These are phyloP conservation scores for Podospora anserina DNA, from an alignment of 495 filamentous ascomycete species.

Conservation along the genomic window DNA sequence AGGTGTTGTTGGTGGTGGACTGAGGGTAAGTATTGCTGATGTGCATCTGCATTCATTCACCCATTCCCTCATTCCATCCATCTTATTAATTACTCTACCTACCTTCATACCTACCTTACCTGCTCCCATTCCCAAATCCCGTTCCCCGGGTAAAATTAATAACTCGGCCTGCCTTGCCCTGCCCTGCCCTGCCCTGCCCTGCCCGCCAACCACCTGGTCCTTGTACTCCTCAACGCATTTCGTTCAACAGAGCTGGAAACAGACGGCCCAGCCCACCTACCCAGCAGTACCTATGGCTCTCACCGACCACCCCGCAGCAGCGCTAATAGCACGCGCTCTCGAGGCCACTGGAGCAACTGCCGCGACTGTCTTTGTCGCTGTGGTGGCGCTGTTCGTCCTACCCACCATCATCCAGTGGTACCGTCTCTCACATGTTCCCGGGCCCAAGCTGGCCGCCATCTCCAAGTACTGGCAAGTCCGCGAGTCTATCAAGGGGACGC, in stretches of 20 bases:
- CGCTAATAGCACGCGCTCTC: not conserved
- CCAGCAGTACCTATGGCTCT: not conserved
- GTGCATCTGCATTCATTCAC: not conserved
- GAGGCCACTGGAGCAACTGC: not conserved
- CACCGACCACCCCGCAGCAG: not conserved
- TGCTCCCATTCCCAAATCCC: not conserved
- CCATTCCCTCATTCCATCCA: not conserved
- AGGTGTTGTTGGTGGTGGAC: no score
- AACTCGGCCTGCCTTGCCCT: no score
- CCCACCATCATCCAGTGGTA: conserved; percentile 24
- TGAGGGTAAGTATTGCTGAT: not conserved
- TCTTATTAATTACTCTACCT: no score
- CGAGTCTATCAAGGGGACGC: conserved; percentile 20
- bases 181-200: no score
- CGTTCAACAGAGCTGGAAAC: not conserved
- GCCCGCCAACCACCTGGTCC: not conserved
- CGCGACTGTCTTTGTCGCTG: not conserved
- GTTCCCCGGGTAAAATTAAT: not conserved
- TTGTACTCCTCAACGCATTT: not conserved
- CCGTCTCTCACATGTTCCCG: conserved; percentile 34
- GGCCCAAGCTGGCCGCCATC: conserved; percentile 29
- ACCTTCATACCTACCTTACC: not conserved
- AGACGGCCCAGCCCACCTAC: not conserved
- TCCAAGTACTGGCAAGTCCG: conserved; percentile 27
- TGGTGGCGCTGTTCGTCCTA: conserved; percentile 9